These are phyloP conservation scores for Knoxdaviesia capensis DNA, from an alignment of 2,329 filamentous ascomycete species.

Conservation along the genomic window DNA sequence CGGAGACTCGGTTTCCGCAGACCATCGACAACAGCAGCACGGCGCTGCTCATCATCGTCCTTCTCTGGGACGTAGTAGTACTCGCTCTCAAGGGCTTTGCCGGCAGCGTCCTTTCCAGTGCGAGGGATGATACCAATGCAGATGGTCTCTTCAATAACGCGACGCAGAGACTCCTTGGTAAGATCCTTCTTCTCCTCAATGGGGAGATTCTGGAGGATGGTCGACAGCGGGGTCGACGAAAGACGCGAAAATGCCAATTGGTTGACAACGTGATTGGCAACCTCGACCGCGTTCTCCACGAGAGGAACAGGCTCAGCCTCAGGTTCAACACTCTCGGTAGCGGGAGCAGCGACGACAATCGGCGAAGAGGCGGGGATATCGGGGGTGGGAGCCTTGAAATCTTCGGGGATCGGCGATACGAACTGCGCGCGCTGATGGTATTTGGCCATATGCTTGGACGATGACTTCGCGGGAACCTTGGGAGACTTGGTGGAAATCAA, in stretches of 20 bases:
- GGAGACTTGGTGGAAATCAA: slow-evolving; percentile 56
- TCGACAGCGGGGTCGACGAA: slow-evolving; percentile 76
- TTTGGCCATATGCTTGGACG: too few relatives aligned
- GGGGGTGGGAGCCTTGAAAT: neutral
- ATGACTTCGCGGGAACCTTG: slow-evolving; percentile 11
- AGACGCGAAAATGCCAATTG: slow-evolving; percentile 89
- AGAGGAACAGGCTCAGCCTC: slow-evolving; percentile 4
- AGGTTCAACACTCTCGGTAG: neutral
- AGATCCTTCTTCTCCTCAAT: slow-evolving; percentile 38
- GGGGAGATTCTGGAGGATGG: slow-evolving; percentile 74
- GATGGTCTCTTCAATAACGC: slow-evolving; percentile 49
- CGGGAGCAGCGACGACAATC: slow-evolving; percentile 2
- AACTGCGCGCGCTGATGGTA: too few relatives aligned
- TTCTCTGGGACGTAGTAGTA: slow-evolving; percentile 90
- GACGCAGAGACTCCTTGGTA: slow-evolving; percentile 42
- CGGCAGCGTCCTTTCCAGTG: slow-evolving; percentile 88
- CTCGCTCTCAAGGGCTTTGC: slow-evolving; percentile 82
- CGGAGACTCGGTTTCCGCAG: slow-evolving; percentile 76
- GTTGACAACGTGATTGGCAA: slow-evolving; percentile 80
- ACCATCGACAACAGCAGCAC: slow-evolving; percentile 66
- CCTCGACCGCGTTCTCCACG: slow-evolving; percentile 12
- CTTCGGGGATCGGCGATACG: neutral
- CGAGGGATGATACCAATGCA: slow-evolving; percentile 80
- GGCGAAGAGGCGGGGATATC: slow-evolving; percentile 1
- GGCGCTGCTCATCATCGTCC: slow-evolving; percentile 59